Base-by-base conservation (phyloP, 2,329 filamentous ascomycete genomes). In the Epichloe sibirici region DNA sequence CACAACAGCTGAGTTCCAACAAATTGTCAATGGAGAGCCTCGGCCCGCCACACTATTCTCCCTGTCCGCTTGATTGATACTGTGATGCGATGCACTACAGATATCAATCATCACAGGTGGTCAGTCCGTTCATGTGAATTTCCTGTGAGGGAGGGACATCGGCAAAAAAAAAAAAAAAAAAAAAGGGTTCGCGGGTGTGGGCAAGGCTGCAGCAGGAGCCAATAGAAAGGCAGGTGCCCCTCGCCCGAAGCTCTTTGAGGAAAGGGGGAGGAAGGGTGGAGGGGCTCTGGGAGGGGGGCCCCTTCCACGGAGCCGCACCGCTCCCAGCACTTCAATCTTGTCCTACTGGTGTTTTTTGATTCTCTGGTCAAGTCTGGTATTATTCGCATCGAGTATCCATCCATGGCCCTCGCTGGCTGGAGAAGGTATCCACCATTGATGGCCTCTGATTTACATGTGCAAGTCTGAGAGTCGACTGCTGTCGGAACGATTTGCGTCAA, bases 211-310 rank as follows among this genome's bases (percentile, higher is more conserved):
- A 15, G 11, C n/a, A 17, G 11, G 12, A n/a, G 51, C 51, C 51
- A 53, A 53, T 49, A 4, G 44, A 21, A 21, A 46, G 45, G 11
- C 35, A 34, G 13, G n/a, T 39, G 48, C 38, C 52, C 51, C 52
- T 53, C 38, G 52, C 7, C 13, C 25, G n/a, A 17, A 39, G 28
- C n/a, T 44, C 31, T 42, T 40, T 45, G 7, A 28, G 40, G 40
- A 43, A 43, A 43, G 13, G 43, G 12, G 23, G 4, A 13, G 25
- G 23, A 31, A 1, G 17, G 17, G 17, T 17, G 17, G 17, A 17
- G 43, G 43, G 43, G 40, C 40, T 13, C 40, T 21, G 28, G 6
- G 25, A 28, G 25, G 25, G 25, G 25, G 6, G 25, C 5, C 25
- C 25, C 25, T 28, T 28, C 25, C 25, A 28, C 25, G 25, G 7